Evolutionary conservation across 345 rosid species (phyloP).

Genomic region (Corchorus capsularis): DNA sequence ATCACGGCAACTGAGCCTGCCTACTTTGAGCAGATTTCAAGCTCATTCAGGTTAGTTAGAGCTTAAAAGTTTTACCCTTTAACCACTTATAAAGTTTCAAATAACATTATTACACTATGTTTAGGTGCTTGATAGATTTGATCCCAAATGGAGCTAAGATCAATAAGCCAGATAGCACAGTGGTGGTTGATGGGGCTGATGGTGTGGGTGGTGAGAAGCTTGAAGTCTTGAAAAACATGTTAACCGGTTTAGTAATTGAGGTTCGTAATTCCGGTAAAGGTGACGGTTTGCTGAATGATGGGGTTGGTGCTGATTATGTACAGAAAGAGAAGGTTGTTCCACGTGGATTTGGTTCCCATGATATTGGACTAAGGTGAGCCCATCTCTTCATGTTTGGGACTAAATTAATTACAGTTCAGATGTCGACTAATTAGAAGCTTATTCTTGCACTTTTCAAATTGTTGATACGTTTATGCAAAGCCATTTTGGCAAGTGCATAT

Average conservation of each 20-base stretch:
- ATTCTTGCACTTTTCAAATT: background rate
- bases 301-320: slow-evolving; percentile 96
- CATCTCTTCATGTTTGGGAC: slow-evolving; percentile 18
- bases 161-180: slow-evolving; percentile 33
- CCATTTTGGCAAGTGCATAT: background rate
- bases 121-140: slow-evolving; percentile 67
- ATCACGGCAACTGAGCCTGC: slow-evolving; percentile 62
- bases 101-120: slow-evolving; percentile 21
- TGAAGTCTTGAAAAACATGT: slow-evolving; percentile 48
- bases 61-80: background rate
- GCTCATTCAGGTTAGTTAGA: slow-evolving; percentile 60
- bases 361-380: slow-evolving; percentile 63
- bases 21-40: slow-evolving; percentile 76
- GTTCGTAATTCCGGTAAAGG: slow-evolving; percentile 75
- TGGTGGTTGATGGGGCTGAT: slow-evolving; percentile 89
- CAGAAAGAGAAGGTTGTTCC: slow-evolving; percentile 93
- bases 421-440: slow-evolving; percentile 1
- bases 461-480: background rate
- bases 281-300: slow-evolving; percentile 79
- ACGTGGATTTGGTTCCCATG: slow-evolving; percentile 55
- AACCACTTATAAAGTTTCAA: background rate
- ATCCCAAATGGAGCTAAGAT: slow-evolving; percentile 44
- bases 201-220: slow-evolving; percentile 92
- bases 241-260: slow-evolving; percentile 58
- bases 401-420: slow-evolving; percentile 4